phyloP scores from a whole-genome alignment of 176 grass and related monocot species.

The Saccharum officinarum region DNA sequence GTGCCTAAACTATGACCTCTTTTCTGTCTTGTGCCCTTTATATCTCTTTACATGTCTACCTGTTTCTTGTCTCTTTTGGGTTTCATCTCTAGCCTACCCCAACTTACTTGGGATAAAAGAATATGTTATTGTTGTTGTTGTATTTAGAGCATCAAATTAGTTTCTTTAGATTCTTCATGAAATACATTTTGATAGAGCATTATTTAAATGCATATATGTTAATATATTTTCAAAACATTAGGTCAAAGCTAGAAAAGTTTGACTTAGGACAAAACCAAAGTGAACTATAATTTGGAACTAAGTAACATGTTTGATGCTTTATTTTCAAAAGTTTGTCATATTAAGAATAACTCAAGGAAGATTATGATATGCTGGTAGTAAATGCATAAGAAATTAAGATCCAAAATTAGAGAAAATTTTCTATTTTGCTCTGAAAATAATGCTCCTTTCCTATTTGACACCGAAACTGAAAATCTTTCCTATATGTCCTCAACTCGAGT shows the following conservation, averaged over 20 bases:
- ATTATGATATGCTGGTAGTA: not conserved
- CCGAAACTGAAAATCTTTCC: too few relatives aligned
- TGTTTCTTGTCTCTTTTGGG: too few relatives aligned
- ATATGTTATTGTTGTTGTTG: too few relatives aligned
- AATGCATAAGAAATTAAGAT: slow-evolving; percentile 25
- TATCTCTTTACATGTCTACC: too few relatives aligned
- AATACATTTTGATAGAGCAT: not conserved
- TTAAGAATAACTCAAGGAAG: not conserved
- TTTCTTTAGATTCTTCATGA: not conserved
- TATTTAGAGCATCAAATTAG: not conserved
- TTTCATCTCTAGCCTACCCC: too few relatives aligned
- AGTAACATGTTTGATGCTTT: not conserved
- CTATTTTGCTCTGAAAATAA: too few relatives aligned
- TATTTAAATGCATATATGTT: not conserved
- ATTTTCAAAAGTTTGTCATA: not conserved
- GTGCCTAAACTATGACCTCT: too few relatives aligned
- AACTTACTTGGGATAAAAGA: too few relatives aligned
- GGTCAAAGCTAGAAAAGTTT: not conserved
- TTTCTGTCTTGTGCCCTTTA: too few relatives aligned
- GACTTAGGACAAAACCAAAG: not conserved
- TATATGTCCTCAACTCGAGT: too few relatives aligned
- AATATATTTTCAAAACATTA: not conserved
- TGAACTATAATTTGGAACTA: not conserved
- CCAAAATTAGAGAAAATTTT: too few relatives aligned
- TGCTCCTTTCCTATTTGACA: too few relatives aligned